Base-by-base conservation (phyloP, 768 basidiomycete genomes). In the Russula earlei region DNA sequence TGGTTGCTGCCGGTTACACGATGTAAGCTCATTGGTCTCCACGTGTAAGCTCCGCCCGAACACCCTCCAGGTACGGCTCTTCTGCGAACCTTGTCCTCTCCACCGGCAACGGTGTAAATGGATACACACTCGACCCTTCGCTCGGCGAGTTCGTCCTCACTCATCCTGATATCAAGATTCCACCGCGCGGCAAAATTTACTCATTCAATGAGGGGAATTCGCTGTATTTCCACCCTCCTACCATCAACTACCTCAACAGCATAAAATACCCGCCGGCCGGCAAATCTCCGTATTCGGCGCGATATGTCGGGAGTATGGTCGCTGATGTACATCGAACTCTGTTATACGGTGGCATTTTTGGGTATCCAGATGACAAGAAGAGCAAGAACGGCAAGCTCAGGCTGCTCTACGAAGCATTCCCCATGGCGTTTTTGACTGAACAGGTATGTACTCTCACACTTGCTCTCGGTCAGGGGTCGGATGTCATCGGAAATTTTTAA, bases 171-270 rank as follows among this genome's bases (percentile, higher is more conserved):
- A 99, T 99, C 72, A 81, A 83, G 71, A 91, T 99, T 62, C 96
- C 96, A 7, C 62, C 82, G 10, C 85, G 96, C 48, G 96, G 96
- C 63, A 98, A 98, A 75, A 99, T 99, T 67, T 99, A 99, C 75
- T 97, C 94, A 3, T 95, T 98, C 79, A 99, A 99, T 70, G 96
- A 99, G 74, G 96, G 96, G 59, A 99, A 99, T 75, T 81, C 92
- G 31, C 77, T 91, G 79, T 94, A 94, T 74, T 98, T 96, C 76
- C 75, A 93, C 70, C 71, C 80, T 45, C 92, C 88, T 17, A 87
- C 90, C 46, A 72, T 72, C 48, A 80, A 82, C 41, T 95, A 95
- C 71, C 80, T 95, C 57, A 83, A 89, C 60, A 88, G 87, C 61
- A 90, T 95, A 79, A 95, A 99, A 72, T 92, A 79, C 69, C 94